phyloP scores from a whole-genome alignment of 1,139 yeast genomes.

The Candida anutae region DNA sequence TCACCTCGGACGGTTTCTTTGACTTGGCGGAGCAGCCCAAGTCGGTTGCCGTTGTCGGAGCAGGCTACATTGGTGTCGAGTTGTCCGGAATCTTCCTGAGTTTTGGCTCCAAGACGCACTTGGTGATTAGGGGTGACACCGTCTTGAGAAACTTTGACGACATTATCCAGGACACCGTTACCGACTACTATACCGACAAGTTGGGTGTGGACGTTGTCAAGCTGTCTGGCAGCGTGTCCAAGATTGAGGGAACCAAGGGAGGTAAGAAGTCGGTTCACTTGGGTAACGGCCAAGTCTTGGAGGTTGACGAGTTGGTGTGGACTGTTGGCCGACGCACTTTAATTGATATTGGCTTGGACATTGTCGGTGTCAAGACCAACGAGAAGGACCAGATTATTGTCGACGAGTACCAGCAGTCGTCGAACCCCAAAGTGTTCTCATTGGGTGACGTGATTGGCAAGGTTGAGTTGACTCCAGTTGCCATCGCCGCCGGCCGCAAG shows the following conservation, averaged over 20 bases:
- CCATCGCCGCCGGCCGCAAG: conserved; percentile 96
- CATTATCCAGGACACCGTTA: conserved; percentile 67
- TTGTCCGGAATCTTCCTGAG: conserved; percentile 90
- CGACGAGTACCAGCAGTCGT: conserved; percentile 83
- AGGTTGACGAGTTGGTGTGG: conserved; percentile 84
- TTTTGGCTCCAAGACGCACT: conserved; percentile 78
- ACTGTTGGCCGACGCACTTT: conserved; percentile 85
- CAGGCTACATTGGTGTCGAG: conserved; percentile 96
- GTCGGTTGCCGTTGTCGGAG: conserved; percentile 91
- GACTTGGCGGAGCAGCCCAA: conserved; percentile 75
- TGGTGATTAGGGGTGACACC: conserved; percentile 85
- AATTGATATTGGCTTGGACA: conserved; percentile 66
- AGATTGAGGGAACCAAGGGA: conserved; percentile 50
- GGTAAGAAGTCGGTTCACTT: conserved; percentile 59
- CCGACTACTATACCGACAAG: conserved; percentile 68
- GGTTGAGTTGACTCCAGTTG: conserved; percentile 94
- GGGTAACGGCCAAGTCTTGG: conserved; percentile 46
- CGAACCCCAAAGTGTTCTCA: conserved; percentile 65
- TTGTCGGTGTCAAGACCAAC: conserved; percentile 62
- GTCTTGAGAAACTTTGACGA: conserved; percentile 85
- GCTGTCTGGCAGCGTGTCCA: conserved; percentile 45
- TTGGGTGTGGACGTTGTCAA: conserved; percentile 76
- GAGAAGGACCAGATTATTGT: conserved; percentile 54
- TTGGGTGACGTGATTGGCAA: conserved; percentile 92
- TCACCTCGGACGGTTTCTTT: conserved; percentile 89